Evolutionary conservation across 352 stramenopile genomes (phyloP).

Genomic region (Phytophthora tentaculata): DNA sequence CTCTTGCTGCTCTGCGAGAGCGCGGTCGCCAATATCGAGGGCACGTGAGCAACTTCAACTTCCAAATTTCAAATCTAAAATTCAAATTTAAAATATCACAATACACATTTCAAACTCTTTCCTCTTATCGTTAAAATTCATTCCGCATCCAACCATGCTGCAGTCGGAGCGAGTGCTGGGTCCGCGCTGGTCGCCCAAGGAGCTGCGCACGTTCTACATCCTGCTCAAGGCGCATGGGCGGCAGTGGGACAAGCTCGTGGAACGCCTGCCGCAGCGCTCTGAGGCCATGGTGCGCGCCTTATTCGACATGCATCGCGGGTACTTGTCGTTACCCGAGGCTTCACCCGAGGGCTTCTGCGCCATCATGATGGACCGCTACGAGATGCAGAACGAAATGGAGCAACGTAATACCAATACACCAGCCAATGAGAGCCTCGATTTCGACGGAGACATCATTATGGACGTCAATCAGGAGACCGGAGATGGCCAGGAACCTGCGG

Average conservation of each 20-base stretch:
- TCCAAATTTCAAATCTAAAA: conserved; percentile 2
- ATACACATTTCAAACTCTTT: neutral
- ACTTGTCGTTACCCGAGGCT: conserved; percentile 69
- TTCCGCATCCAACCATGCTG: conserved; percentile 6
- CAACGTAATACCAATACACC: neutral
- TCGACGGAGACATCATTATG: conserved; percentile 14
- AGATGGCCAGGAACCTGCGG: conserved; percentile 4
- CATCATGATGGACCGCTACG: conserved; percentile 76
- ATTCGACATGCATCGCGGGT: conserved; percentile 73
- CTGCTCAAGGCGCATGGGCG: conserved; percentile 58
- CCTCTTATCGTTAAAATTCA: conserved; percentile 1
- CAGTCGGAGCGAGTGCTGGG: conserved; percentile 37
- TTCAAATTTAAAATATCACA: conserved; percentile 14
- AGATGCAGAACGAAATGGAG: conserved; percentile 38
- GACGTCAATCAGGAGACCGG: conserved; percentile 14
- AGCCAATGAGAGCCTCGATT: neutral
- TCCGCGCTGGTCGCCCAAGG: conserved; percentile 62
- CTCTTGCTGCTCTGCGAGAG: conserved; percentile 64
- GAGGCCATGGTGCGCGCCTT: conserved; percentile 66
- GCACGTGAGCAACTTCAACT: conserved; percentile 17
- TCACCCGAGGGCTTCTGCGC: conserved; percentile 76
- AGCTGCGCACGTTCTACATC: conserved; percentile 76
- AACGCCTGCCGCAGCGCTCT: conserved; percentile 56
- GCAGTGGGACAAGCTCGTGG: conserved; percentile 59
- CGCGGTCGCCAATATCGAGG: conserved; percentile 44